A percentile compares a stretch with the other conserved stretches of the same genome.
These are phyloP conservation scores for Auriscalpium microsporum DNA, from an alignment of 768 basidiomycete species.

Conservation along the genomic window DNA sequence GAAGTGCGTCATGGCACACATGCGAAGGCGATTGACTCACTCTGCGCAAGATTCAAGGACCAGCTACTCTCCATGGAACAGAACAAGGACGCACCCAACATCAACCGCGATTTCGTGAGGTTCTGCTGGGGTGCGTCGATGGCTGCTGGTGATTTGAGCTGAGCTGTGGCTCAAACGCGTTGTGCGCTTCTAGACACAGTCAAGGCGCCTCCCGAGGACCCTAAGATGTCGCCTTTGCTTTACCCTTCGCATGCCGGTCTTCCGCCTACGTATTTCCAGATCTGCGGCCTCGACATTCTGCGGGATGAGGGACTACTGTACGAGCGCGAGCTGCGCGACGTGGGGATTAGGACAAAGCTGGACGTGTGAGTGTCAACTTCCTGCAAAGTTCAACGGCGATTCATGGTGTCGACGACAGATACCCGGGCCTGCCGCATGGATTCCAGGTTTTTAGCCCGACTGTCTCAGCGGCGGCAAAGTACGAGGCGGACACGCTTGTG, in stretches of 20 bases:
- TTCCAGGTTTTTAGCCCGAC: not conserved
- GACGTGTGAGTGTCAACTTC: not conserved
- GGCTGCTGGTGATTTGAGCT: not conserved
- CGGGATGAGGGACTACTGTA: constrained; percentile 2
- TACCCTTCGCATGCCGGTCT: not conserved
- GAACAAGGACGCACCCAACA: not conserved
- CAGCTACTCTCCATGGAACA: not conserved
- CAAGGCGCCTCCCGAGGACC: not conserved
- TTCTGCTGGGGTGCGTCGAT: not conserved
- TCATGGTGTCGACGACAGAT: not conserved
- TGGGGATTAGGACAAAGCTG: not conserved
- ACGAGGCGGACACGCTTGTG: not conserved
- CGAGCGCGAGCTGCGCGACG: not conserved
- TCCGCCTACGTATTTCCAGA: not conserved
- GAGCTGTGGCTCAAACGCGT: not conserved
- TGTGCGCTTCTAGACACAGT: not conserved
- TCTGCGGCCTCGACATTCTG: not conserved
- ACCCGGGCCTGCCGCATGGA: not conserved
- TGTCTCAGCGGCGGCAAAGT: not conserved
- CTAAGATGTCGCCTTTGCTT: not conserved
- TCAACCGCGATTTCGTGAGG: not conserved
- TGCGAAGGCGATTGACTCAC: not conserved
- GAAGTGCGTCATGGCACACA: not conserved
- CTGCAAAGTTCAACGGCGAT: not conserved
- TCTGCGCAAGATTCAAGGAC: not conserved